A percentile compares a stretch with the other conserved stretches of the same genome.
These are phyloP conservation scores for Rusavskia elegans DNA, from an alignment of 495 filamentous ascomycete genomes.

Conservation along the genomic window DNA sequence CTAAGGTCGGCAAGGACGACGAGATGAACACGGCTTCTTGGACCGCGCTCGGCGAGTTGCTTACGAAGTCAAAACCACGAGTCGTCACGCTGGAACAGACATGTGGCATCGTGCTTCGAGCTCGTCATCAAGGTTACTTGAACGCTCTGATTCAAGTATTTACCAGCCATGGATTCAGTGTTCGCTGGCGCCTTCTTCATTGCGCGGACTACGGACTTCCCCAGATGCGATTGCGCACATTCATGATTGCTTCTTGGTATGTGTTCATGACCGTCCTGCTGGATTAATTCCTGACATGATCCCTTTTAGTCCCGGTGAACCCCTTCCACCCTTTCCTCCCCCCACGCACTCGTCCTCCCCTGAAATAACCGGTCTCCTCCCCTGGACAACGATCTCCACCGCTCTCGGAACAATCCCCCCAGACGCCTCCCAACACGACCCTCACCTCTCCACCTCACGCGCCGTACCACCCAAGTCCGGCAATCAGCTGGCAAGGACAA, in stretches of 20 bases:
- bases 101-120: slow-evolving; percentile 33
- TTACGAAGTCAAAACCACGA: slow-evolving; percentile 46
- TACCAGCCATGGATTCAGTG: slow-evolving; percentile 48
- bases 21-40: slow-evolving; percentile 58
- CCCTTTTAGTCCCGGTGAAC: slow-evolving; percentile 48
- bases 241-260: slow-evolving; percentile 69
- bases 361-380: slow-evolving; percentile 14
- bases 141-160: slow-evolving; percentile 47
- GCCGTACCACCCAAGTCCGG: slow-evolving; percentile 23
- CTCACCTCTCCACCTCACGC: slow-evolving; percentile 16
- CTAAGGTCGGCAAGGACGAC: slow-evolving; percentile 44
- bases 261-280: slow-evolving; percentile 22
- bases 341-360: slow-evolving; percentile 44
- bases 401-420: slow-evolving; percentile 29
- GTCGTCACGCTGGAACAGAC: slow-evolving; percentile 80
- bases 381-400: slow-evolving; percentile 28
- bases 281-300: background rate
- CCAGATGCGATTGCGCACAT: slow-evolving; percentile 43
- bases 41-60: slow-evolving; percentile 42
- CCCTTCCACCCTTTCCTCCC: slow-evolving; percentile 49
- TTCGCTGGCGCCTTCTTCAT: slow-evolving; percentile 40
- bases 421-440: slow-evolving; percentile 29
- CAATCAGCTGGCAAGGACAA: slow-evolving; percentile 36
- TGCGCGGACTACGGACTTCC: slow-evolving; percentile 45
- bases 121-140: slow-evolving; percentile 35